phyloP scores from a whole-genome alignment of 169 alveolate genomes.

The Babesia gibsoni region DNA sequence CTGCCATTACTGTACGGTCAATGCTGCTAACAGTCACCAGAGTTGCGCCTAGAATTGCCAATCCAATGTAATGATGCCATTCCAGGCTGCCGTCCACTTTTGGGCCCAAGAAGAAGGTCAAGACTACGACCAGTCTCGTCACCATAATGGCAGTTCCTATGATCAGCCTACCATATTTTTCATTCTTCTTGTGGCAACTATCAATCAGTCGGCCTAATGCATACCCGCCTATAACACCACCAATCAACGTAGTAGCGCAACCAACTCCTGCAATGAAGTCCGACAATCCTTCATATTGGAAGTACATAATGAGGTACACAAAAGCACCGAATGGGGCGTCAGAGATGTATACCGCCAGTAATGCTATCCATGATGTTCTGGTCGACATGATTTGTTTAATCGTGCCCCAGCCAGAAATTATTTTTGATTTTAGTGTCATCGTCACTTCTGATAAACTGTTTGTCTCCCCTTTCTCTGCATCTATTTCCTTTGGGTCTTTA shows the following conservation, averaged over 20 bases:
- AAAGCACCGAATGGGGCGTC: slow-evolving; percentile 88
- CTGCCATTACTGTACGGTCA: slow-evolving; percentile 83
- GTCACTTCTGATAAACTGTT: neutral
- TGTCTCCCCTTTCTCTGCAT: neutral
- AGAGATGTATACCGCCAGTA: slow-evolving; percentile 68
- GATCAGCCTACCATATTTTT: neutral
- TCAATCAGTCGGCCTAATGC: slow-evolving; percentile 84
- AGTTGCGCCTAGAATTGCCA: slow-evolving; percentile 80
- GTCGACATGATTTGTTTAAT: slow-evolving; percentile 8
- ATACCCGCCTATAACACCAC: slow-evolving; percentile 85
- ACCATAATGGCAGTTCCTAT: neutral
- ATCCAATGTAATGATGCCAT: slow-evolving; percentile 43
- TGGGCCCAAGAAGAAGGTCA: slow-evolving; percentile 1
- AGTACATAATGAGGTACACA: slow-evolving; percentile 82
- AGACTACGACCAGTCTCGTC: neutral
- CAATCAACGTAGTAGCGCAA: slow-evolving; percentile 79
- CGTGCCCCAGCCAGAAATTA: neutral
- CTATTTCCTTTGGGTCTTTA: neutral
- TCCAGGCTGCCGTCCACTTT: neutral
- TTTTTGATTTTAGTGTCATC: neutral
- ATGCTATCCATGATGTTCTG: neutral
- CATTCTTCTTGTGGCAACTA: slow-evolving; percentile 64
- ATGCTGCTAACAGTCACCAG: slow-evolving; percentile 88
- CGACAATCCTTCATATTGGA: slow-evolving; percentile 85
- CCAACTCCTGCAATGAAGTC: slow-evolving; percentile 83